These are phyloP conservation scores for Penicillium glabrum DNA, from an alignment of 2,329 filamentous ascomycete species.

Conservation along the genomic window DNA sequence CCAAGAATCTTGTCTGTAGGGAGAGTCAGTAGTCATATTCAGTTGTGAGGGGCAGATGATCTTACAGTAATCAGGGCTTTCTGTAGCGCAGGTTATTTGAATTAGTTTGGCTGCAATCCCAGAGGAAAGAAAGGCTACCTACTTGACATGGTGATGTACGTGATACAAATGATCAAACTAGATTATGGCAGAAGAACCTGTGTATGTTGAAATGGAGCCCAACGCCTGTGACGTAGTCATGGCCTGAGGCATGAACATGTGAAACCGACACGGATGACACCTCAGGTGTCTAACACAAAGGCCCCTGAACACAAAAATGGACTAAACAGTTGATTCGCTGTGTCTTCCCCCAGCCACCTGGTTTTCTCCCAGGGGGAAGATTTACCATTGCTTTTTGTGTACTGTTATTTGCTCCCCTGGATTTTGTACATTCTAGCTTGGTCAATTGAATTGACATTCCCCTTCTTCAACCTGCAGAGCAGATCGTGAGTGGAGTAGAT, in stretches of 20 bases:
- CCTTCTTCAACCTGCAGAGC: not conserved
- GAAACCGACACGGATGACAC: not conserved
- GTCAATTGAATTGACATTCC: not conserved
- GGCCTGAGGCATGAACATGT: conserved; percentile 12
- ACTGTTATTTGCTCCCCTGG: not conserved
- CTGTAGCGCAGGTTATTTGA: conserved; percentile 8
- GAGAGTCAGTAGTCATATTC: conserved; percentile 2
- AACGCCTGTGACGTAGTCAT: conserved; percentile 20
- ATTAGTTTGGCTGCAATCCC: not conserved
- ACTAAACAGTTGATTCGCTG: not conserved
- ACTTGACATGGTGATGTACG: conserved; percentile 23
- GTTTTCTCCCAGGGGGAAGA: not conserved
- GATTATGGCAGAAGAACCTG: not conserved
- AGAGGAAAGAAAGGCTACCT: conserved; percentile 5
- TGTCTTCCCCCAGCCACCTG: not conserved
- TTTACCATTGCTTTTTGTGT: not conserved
- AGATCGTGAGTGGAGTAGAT: conserved; percentile 8
- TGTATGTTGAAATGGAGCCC: conserved; percentile 1
- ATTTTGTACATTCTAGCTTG: not conserved
- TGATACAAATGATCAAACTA: not conserved
- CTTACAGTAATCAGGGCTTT: conserved; percentile 44
- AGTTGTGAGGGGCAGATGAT: not conserved
- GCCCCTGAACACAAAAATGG: not conserved
- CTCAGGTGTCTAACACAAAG: not conserved
- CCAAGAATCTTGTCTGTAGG: conserved; percentile 70